Conservation (phyloP, 768 basidiomycete genomes). For the Auricularia cornea region DNA sequence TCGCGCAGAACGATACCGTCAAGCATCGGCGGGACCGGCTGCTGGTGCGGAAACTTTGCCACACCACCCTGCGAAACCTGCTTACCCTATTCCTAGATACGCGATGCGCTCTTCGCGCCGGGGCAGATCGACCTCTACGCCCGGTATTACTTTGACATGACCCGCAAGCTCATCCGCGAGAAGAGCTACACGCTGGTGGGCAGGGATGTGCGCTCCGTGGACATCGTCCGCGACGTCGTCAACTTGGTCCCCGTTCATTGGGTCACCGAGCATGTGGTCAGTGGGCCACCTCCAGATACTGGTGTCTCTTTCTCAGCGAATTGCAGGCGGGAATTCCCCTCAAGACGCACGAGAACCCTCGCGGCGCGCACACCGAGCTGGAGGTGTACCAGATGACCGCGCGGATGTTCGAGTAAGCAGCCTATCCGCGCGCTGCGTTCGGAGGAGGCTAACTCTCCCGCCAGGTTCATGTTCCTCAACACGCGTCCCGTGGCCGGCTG, state of each 20-base stretch:
- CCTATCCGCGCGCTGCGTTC: background rate
- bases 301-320: background rate
- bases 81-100: constrained; percentile 19
- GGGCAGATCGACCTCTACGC: constrained; percentile 44
- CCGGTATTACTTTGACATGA: constrained; percentile 58
- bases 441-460: background rate
- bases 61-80: background rate
- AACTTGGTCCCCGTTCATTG: constrained; percentile 59
- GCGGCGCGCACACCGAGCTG: constrained; percentile 54
- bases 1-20: background rate
- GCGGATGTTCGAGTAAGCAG: constrained; percentile 60
- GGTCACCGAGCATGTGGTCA: constrained; percentile 60
- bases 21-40: background rate
- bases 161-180: constrained; percentile 44
- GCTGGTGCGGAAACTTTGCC: background rate
- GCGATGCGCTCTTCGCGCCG: constrained; percentile 38
- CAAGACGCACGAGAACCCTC: constrained; percentile 43
- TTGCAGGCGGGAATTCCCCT: constrained; percentile 62
- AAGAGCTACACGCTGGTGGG: constrained; percentile 52
- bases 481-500: constrained; percentile 51
- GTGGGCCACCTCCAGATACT: constrained; percentile 15
- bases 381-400: constrained; percentile 57
- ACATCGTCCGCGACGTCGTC: constrained; percentile 63
- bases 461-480: constrained; percentile 70
- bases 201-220: constrained; percentile 44